Base-by-base conservation (phyloP, 306 rosid genomes). In the Quercus suber region DNA sequence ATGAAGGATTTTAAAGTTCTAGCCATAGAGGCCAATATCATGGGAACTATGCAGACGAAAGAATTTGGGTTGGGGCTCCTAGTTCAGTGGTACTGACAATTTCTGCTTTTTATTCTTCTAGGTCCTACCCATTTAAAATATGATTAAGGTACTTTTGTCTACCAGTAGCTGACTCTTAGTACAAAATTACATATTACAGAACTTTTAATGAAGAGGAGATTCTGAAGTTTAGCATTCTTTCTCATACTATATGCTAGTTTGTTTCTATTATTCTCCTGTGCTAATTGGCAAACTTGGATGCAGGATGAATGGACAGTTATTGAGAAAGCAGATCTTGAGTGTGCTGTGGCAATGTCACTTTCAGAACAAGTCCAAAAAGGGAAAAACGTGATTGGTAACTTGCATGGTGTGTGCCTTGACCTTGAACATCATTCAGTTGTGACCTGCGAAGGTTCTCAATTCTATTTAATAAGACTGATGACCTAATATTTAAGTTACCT, bases 301-400 rank as follows among this genome's bases (percentile, higher is more conserved):
- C 90, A 94, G 98, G 98, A 84, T 79, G 92, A 77, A 5, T 79
- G 79, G 83, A 73, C 86, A 1, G 91, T 87, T 55, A 43, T 56
- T 19, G 94, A 90, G 81, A 84, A 79, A 87, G 94, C 87, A 81
- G 94, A 92, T 10, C 67, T 90, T 4, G 92, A 90, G 9, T 45
- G 72, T 74, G 98, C 97, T 30, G 86, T 87, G 71, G 97, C 98
- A 71, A 69, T 92, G 20, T 94, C 98, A 65, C 92, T 92, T 77
- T 74, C 89, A 5, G 96, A 88, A 78, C 85, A 67, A 83, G 98
- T 86, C 84, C 85, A 7, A 2, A 86, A 91, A 77, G 93, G 88
- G 80, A 82, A 87, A 72, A 73, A 73, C 57, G 84, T 82, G 61
- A 76, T 72, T 23, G 95, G 97, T 93, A 82, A 83, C 90, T 81